Conservation (phyloP, 1,284 basidiomycete genomes). For the Apiotrichum mycotoxinovorans region DNA sequence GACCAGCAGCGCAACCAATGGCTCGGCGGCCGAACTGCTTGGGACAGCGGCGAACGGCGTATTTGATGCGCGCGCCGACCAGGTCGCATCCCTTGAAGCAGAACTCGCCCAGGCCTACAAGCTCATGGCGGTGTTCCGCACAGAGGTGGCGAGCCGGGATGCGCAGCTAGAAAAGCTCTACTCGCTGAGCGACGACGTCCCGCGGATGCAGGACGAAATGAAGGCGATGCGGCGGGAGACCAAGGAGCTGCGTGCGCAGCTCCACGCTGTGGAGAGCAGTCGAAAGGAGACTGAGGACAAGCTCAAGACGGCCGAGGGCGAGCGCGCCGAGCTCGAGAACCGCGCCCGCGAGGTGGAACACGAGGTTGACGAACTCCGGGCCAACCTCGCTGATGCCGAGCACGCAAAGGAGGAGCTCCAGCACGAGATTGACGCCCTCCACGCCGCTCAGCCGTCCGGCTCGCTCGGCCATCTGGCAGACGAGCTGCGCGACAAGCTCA, state of each 20-base stretch:
- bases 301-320: background rate
- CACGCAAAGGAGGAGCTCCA: slow-evolving; percentile 1
- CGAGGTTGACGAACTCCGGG: background rate
- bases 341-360: background rate
- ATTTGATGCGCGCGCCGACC: background rate
- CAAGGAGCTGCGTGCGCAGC: background rate
- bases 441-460: background rate
- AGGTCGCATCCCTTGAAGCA: background rate
- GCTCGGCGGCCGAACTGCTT: background rate
- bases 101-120: background rate
- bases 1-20: background rate
- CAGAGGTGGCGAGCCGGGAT: background rate
- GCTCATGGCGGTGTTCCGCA: background rate
- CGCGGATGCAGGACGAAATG: background rate
- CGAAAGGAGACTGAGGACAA: background rate
- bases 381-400: background rate
- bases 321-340: background rate
- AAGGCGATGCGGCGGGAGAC: background rate
- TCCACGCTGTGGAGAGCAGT: background rate
- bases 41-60: background rate
- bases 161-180: background rate
- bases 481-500: background rate
- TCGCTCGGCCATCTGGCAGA: background rate
- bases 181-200: background rate
- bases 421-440: slow-evolving; percentile 1